Evolutionary conservation across 768 basidiomycete species (phyloP).

Genomic region (Trametopsis cervina): DNA sequence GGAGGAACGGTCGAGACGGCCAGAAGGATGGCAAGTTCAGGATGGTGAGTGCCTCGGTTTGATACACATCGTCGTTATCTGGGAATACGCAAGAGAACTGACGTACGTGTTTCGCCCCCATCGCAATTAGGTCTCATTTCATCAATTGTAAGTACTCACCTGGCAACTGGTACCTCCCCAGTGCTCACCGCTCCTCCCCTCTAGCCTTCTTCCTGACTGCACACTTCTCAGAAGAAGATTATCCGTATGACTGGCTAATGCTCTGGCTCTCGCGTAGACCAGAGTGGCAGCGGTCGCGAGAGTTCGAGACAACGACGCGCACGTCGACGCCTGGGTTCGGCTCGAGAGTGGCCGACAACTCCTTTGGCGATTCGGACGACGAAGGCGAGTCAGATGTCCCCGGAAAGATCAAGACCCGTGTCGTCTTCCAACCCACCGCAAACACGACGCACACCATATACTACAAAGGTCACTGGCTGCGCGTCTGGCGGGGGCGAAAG

Average conservation of each 20-base stretch:
- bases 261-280: conserved; percentile 81
- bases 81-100: background rate
- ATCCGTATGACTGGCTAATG: conserved; percentile 90
- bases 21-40: conserved; percentile 72
- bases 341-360: conserved; percentile 42
- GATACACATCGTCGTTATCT: background rate
- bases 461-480: conserved; percentile 79
- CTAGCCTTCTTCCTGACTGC: conserved; percentile 68
- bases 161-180: background rate
- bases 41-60: conserved; percentile 48
- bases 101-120: conserved; percentile 1
- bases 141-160: conserved; percentile 63
- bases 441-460: conserved; percentile 88
- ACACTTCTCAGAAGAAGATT: conserved; percentile 86
- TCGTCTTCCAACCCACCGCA: conserved; percentile 83
- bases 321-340: conserved; percentile 55
- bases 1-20: conserved; percentile 87
- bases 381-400: conserved; percentile 37
- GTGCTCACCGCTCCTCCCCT: background rate
- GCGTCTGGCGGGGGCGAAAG: conserved; percentile 66
- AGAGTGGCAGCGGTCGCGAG: conserved; percentile 85
- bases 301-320: conserved; percentile 84
- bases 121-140: conserved; percentile 61
- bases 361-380: conserved; percentile 50
- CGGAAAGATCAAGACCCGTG: conserved; percentile 68